Evolutionary conservation across 1,139 yeast species (phyloP).

Genomic region (Sporopachydermia cereana): DNA sequence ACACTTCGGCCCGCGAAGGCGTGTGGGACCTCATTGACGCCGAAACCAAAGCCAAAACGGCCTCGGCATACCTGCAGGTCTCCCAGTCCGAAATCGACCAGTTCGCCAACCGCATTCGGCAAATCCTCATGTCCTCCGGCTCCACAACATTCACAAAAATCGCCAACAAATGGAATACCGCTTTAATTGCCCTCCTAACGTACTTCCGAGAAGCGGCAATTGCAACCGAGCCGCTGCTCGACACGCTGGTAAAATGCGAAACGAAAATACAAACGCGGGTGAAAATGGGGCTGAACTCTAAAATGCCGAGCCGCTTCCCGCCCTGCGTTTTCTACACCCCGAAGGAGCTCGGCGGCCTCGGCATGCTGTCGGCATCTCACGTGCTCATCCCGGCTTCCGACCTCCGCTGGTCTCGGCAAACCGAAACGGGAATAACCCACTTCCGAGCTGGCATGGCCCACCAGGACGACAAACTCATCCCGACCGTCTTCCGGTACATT

Average conservation of each 20-base stretch:
- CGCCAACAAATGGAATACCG: constrained; percentile 95
- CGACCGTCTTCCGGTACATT: constrained; percentile 85
- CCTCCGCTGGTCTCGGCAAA: constrained; percentile 81
- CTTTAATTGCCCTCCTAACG: constrained; percentile 73
- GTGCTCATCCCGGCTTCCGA: constrained; percentile 91
- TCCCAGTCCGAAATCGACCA: constrained; percentile 67
- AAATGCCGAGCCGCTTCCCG: constrained; percentile 98
- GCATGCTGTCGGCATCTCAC: constrained; percentile 96
- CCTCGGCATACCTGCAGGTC: constrained; percentile 79
- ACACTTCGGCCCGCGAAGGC: constrained; percentile 53
- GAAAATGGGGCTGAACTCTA: constrained; percentile 88
- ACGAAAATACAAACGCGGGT: constrained; percentile 91
- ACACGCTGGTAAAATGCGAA: constrained; percentile 79
- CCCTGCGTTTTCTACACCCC: constrained; percentile 98
- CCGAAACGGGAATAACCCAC: constrained; percentile 90
- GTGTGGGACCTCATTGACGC: constrained; percentile 83
- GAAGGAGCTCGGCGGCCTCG: constrained; percentile 91
- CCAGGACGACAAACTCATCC: constrained; percentile 56
- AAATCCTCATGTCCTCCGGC: constrained; percentile 90
- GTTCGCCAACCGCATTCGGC: constrained; percentile 78
- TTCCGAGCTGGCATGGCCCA: constrained; percentile 91
- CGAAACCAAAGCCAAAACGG: constrained; percentile 71
- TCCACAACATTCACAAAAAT: constrained; percentile 91
- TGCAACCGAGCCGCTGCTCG: constrained; percentile 68
- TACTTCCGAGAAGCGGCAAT: constrained; percentile 91